These are phyloP conservation scores for Agaricus blazei DNA, from an alignment of 768 basidiomycete species.

Conservation along the genomic window DNA sequence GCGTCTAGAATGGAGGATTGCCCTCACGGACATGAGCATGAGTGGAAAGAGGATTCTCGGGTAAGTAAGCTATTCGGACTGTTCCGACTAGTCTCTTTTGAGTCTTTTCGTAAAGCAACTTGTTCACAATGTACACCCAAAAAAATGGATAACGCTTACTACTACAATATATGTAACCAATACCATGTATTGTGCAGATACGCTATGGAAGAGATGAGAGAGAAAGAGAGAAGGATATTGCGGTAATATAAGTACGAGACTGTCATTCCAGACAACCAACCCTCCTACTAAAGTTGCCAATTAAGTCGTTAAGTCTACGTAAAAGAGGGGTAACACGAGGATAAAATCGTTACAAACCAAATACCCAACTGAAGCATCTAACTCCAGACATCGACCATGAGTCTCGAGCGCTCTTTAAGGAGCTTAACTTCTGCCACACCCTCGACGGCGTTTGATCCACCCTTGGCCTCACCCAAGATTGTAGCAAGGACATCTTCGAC, in stretches of 20 bases:
- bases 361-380: conserved; percentile 24
- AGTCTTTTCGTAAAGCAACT: not conserved
- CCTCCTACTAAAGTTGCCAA: not conserved
- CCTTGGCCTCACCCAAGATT: conserved; percentile 91
- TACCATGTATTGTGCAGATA: not conserved
- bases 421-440: conserved; percentile 90
- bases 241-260: conserved; percentile 9
- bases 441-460: conserved; percentile 82
- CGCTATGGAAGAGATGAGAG: not conserved
- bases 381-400: conserved; percentile 90
- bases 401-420: conserved; percentile 88
- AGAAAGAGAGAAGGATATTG: conserved; percentile 1
- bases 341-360: not conserved
- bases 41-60: not conserved
- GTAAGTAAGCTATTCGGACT: not conserved
- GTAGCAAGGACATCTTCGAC: conserved; percentile 86
- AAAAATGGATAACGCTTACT: not conserved
- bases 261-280: not conserved
- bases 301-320: conserved; percentile 7
- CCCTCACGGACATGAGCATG: conserved; percentile 8
- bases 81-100: not conserved
- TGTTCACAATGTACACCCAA: not conserved
- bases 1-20: conserved; percentile 1
- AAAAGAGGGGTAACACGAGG: not conserved
- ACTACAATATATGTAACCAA: not conserved